Evolutionary conservation across 768 basidiomycete species (phyloP).

Genomic region (Amanita phalloides): DNA sequence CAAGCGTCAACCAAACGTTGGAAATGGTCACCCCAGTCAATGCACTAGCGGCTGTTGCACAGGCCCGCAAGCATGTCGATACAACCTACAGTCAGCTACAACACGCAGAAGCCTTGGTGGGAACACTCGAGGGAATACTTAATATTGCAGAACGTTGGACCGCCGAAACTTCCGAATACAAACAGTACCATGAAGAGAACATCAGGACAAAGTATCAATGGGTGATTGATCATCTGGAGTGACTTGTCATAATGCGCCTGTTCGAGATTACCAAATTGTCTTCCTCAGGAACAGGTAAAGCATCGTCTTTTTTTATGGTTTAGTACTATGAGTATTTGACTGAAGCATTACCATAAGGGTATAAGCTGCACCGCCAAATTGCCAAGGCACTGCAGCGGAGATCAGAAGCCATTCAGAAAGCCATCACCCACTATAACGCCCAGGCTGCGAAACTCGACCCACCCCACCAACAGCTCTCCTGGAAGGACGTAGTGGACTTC

Average conservation of each 20-base stretch:
- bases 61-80: not conserved
- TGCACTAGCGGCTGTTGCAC: not conserved
- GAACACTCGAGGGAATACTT: not conserved
- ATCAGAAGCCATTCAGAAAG: slow-evolving; percentile 11
- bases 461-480: slow-evolving; percentile 5
- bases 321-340: not conserved
- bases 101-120: not conserved
- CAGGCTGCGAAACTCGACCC: slow-evolving; percentile 7
- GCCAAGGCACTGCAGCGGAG: slow-evolving; percentile 11
- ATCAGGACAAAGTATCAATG: not conserved
- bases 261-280: slow-evolving; percentile 12
- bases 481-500: slow-evolving; percentile 16
- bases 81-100: not conserved
- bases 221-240: not conserved
- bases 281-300: slow-evolving; percentile 9
- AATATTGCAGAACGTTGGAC: not conserved
- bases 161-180: not conserved
- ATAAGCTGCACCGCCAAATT: slow-evolving; percentile 13
- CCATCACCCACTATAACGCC: slow-evolving; percentile 11
- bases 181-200: not conserved
- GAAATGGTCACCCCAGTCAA: not conserved
- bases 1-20: not conserved
- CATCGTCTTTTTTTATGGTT: not conserved
- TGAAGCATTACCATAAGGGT: slow-evolving; percentile 5
- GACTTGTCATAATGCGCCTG: not conserved